A percentile compares a stretch with the other conserved stretches of the same genome.
Conservation (phyloP, 1,139 yeast genomes). For the Groenewaldozyma sp. region DNA sequence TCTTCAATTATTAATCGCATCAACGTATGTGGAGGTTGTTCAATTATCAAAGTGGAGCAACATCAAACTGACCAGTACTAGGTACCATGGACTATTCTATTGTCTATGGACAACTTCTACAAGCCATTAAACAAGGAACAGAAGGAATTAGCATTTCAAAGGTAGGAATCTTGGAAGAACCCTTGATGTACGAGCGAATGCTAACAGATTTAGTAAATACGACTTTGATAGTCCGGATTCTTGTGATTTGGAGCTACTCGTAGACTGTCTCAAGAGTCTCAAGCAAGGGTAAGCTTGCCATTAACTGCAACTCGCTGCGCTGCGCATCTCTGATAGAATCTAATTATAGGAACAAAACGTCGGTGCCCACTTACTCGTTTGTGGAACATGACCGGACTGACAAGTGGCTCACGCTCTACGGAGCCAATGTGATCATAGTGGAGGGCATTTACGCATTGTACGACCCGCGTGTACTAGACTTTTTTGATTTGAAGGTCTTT, state of each 20-base stretch:
- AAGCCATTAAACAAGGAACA: constrained; percentile 58
- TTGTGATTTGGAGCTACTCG: constrained; percentile 65
- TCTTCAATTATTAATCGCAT: constrained; percentile 69
- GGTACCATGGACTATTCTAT: constrained; percentile 93
- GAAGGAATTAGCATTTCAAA: constrained; percentile 51
- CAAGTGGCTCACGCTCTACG: constrained; percentile 69
- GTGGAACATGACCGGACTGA: constrained; percentile 61
- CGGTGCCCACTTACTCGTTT: constrained; percentile 84
- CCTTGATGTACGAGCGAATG: not conserved
- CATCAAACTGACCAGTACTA: constrained; percentile 24
- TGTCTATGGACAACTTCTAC: constrained; percentile 88
- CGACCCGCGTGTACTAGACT: constrained; percentile 54
- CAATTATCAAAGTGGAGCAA: not conserved
- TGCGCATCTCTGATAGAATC: constrained; percentile 24
- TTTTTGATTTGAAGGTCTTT: constrained; percentile 80
- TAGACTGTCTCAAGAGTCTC: constrained; percentile 52
- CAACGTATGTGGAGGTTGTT: constrained; percentile 30
- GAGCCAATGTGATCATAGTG: constrained; percentile 84
- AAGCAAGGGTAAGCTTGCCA: constrained; percentile 39
- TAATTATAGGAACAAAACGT: constrained; percentile 36
- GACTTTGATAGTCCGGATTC: constrained; percentile 87
- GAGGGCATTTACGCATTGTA: constrained; percentile 87
- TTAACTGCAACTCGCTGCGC: too few species aligned
- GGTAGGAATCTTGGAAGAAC: constrained; percentile 1
- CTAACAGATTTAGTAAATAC: constrained; percentile 35